Conservation (phyloP, 768 basidiomycete species). For the Plicaturopsis crispa region DNA sequence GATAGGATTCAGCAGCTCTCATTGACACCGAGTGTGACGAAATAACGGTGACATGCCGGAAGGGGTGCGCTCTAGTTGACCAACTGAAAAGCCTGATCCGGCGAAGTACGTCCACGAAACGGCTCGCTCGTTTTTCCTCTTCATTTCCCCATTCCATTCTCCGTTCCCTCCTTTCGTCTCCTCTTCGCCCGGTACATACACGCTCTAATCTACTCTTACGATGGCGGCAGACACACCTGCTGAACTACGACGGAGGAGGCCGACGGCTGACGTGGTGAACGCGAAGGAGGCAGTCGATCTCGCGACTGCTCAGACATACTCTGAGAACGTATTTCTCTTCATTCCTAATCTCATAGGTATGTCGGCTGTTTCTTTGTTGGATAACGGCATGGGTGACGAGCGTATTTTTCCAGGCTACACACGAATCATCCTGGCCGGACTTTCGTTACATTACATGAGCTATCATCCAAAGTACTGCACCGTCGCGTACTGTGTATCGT, state of each 20-base stretch:
- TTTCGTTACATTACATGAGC: conserved; percentile 90
- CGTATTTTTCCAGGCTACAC: conserved; percentile 61
- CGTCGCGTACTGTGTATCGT: conserved; percentile 81
- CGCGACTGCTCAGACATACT: conserved; percentile 77
- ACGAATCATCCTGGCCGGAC: conserved; percentile 82
- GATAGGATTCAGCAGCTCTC: too few relatives aligned
- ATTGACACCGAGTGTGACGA: too few relatives aligned
- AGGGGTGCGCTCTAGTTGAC: too few relatives aligned
- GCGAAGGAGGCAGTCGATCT: conserved; percentile 83
- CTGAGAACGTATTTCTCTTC: conserved; percentile 97
- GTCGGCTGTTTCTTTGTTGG: conserved; percentile 15
- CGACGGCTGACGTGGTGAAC: conserved; percentile 66
- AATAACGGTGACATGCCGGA: too few relatives aligned
- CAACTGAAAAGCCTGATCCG: too few relatives aligned
- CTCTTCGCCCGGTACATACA: conserved; percentile 7
- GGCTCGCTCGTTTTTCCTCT: too few relatives aligned
- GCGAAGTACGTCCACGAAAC: too few relatives aligned
- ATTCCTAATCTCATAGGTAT: conserved; percentile 92
- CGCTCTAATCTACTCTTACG: too few relatives aligned
- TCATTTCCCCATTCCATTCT: background rate
- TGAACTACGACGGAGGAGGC: conserved; percentile 38
- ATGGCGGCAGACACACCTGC: conserved; percentile 19
- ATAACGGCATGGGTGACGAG: conserved; percentile 7
- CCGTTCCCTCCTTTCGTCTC: conserved; percentile 1
- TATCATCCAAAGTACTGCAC: conserved; percentile 93